Base-by-base conservation (phyloP, 352 stramenopile genomes). In the Globisporangium solare region DNA sequence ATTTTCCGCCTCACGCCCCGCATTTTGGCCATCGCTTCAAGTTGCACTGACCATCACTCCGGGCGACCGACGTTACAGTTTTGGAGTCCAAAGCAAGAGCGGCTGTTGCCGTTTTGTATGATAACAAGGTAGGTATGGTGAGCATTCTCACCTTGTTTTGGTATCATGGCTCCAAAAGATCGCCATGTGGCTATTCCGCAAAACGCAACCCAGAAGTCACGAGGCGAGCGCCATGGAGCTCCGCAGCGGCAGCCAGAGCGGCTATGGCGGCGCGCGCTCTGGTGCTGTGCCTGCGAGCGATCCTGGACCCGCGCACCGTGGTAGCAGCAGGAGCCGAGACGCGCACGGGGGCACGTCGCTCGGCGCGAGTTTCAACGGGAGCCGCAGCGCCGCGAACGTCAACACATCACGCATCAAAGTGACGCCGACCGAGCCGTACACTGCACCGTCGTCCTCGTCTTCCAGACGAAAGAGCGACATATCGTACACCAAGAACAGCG, bases 321-420 rank as follows among this genome's bases (percentile, higher is more conserved):
- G 17, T 6, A 49, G 7, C 27, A 35, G 5, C 27, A 35, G 54
- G 37, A 46, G 46, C 24, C 35, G 47, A 49, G 47, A 48, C 17
- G 47, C 37, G 49, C 46, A 56, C 14, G 32, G 35, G 21, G 42
- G 47, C n/a, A 61, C n/a, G 22, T 53, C 42, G 14, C 21, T 35
- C 27, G 27, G n/a, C 39, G 32, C 22, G 7, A 56, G 42, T 42
- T 64, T 58, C 45, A 56, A 42, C 51, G 58, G 58, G 12, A 64
- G 58, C 31, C 58, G 58, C 51, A 64, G 51, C 51, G 47, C 35
- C 51, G 51, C 58, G 21, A 64, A 64, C 40, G 37, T 64, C 51
- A 64, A 59, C 51, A 56, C 46, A 22, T 54, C 51, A 20, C 58
- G 58, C 35, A 35, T 32, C 37, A 58, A 49, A 50, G 45, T 37